Percentiles rank a stretch among this genome's conserved stretches.
These are phyloP conservation scores for Ophiostoma sp. DNA, from an alignment of 2,329 filamentous ascomycete genomes.

Conservation along the genomic window DNA sequence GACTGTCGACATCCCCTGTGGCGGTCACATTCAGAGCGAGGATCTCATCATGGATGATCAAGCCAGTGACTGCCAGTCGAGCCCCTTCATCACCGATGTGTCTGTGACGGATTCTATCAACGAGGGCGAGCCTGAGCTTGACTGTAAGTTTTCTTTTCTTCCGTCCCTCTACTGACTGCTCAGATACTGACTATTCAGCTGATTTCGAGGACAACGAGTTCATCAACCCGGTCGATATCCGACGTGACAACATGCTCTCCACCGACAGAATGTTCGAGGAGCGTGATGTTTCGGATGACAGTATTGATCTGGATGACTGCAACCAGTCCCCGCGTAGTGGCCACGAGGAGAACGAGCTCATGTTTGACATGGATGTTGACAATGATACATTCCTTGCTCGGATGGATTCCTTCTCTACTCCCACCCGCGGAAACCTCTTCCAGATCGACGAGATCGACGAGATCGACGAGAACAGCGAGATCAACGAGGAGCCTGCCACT, in stretches of 20 bases:
- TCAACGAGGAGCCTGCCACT: too few species aligned
- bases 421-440: too few species aligned
- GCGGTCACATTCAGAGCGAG: not conserved
- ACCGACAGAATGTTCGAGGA: not conserved
- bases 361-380: not conserved
- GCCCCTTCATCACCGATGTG: not conserved
- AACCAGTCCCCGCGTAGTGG: not conserved
- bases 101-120: not conserved
- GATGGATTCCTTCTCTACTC: too few species aligned
- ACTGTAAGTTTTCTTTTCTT: not conserved
- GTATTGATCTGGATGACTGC: not conserved
- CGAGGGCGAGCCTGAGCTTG: not conserved
- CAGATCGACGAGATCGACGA: too few species aligned
- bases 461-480: too few species aligned
- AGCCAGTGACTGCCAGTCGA: not conserved
- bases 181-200: not conserved
- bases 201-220: not conserved
- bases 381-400: too few species aligned
- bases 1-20: not conserved
- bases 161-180: not conserved
- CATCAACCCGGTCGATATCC: not conserved
- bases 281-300: not conserved
- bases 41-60: not conserved
- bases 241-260: not conserved
- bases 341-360: not conserved